These are phyloP conservation scores for Bombardia bombarda DNA, from an alignment of 495 filamentous ascomycete species.

Conservation along the genomic window DNA sequence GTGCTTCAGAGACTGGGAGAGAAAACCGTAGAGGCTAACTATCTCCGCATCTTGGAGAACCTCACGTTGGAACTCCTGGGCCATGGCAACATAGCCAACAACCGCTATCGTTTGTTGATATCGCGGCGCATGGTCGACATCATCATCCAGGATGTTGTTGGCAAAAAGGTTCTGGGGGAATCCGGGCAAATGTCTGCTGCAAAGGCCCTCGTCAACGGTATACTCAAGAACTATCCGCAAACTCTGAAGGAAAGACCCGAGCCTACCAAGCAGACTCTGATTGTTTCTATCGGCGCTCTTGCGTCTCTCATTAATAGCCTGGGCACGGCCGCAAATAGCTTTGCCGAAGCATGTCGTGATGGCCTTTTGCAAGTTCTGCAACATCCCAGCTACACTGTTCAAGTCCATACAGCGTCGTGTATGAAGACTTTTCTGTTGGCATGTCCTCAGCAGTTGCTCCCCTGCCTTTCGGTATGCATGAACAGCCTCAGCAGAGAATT, in stretches of 20 bases:
- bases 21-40: constrained; percentile 68
- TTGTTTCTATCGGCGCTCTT: constrained; percentile 70
- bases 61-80: constrained; percentile 73
- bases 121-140: constrained; percentile 79
- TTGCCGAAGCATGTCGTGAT: constrained; percentile 78
- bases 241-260: constrained; percentile 85
- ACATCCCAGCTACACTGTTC: constrained; percentile 93
- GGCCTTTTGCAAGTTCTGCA: constrained; percentile 84
- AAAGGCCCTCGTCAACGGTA: constrained; percentile 72
- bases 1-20: constrained; percentile 67
- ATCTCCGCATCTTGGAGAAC: constrained; percentile 71
- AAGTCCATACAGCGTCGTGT: constrained; percentile 78
- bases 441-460: constrained; percentile 83
- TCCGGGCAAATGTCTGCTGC: constrained; percentile 77
- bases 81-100: constrained; percentile 64
- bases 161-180: constrained; percentile 75
- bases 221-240: constrained; percentile 92
- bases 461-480: constrained; percentile 91
- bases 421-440: constrained; percentile 80
- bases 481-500: constrained; percentile 89
- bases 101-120: constrained; percentile 80
- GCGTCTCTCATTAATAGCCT: constrained; percentile 70
- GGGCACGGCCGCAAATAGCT: constrained; percentile 67
- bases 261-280: constrained; percentile 78
- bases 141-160: constrained; percentile 78